Percentiles rank a stretch among this genome's conserved stretches.
phyloP scores from a whole-genome alignment of 805 yeast species.

The Henningerozyma blattae region DNA sequence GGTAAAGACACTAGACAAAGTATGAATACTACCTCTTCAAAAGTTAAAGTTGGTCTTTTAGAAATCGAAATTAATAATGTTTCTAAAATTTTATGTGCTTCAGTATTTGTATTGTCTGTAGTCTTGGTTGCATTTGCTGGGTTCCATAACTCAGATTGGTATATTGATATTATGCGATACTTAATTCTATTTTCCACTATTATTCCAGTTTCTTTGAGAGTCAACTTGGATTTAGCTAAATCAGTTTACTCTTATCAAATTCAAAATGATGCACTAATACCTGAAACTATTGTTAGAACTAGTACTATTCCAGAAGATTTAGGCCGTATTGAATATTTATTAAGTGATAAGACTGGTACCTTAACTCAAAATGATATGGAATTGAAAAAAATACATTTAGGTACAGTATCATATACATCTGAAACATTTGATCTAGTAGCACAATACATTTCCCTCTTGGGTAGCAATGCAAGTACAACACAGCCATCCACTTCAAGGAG shows the following conservation, averaged over 20 bases:
- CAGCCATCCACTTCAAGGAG: constrained; percentile 32
- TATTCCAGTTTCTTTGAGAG: constrained; percentile 91
- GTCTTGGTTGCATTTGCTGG: constrained; percentile 75
- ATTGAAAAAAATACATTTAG: constrained; percentile 82
- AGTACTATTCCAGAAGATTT: constrained; percentile 97
- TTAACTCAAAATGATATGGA: constrained; percentile 98
- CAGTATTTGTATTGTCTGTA: constrained; percentile 70
- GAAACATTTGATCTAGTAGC: constrained; percentile 85
- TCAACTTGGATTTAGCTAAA: constrained; percentile 88
- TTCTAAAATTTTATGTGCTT: constrained; percentile 77
- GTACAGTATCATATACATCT: constrained; percentile 82
- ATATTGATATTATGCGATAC: constrained; percentile 81
- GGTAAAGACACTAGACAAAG: constrained; percentile 92
- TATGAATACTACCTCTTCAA: constrained; percentile 78
- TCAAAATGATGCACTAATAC: constrained; percentile 72
- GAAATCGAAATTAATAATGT: constrained; percentile 84
- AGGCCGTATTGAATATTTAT: constrained; percentile 86
- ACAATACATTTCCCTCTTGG: constrained; percentile 40
- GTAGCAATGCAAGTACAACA: constrained; percentile 6
- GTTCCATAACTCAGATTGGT: constrained; percentile 61
- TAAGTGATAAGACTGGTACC: constrained; percentile 95
- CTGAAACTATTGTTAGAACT: constrained; percentile 87
- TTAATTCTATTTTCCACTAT: constrained; percentile 87
- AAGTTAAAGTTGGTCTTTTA: constrained; percentile 78
- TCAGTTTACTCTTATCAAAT: constrained; percentile 93